A percentile compares a stretch with the other conserved stretches of the same genome.
Evolutionary conservation across 169 alveolate species (phyloP).

Genomic region (Plasmodium adleri): DNA sequence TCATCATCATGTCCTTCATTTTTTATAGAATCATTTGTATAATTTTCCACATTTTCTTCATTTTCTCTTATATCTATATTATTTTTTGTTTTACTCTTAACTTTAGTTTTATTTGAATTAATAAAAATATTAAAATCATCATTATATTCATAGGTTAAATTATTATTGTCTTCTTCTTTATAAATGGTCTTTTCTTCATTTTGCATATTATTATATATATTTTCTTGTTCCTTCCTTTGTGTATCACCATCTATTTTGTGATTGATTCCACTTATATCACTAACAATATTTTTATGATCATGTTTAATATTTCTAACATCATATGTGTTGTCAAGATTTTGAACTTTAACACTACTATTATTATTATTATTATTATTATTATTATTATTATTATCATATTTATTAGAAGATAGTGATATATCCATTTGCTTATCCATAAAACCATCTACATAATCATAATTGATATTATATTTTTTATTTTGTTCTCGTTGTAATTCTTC

Average conservation of each 20-base stretch:
- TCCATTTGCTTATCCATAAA: slow-evolving; percentile 14
- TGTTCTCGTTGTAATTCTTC: slow-evolving; percentile 14
- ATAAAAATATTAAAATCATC: slow-evolving; percentile 60
- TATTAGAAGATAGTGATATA: neutral
- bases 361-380: slow-evolving; percentile 7
- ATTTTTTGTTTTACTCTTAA: slow-evolving; percentile 9
- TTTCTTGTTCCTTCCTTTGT: neutral
- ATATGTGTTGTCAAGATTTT: neutral
- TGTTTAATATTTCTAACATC: neutral
- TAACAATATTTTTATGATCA: neutral
- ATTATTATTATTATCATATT: neutral
- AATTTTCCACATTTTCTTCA: too few relatives aligned
- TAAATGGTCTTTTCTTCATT: neutral
- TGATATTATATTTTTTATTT: neutral
- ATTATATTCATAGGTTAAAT: slow-evolving; percentile 36
- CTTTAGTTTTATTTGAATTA: slow-evolving; percentile 21
- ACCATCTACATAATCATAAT: slow-evolving; percentile 7
- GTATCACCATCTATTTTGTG: neutral
- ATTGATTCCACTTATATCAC: neutral
- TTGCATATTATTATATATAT: neutral
- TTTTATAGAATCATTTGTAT: too few relatives aligned
- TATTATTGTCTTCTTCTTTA: slow-evolving; percentile 10
- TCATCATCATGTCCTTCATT: neutral
- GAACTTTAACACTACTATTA: too few relatives aligned
- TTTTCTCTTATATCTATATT: neutral